Conservation (phyloP, 176 grass and related monocot species). For the Pharus latifolius region DNA sequence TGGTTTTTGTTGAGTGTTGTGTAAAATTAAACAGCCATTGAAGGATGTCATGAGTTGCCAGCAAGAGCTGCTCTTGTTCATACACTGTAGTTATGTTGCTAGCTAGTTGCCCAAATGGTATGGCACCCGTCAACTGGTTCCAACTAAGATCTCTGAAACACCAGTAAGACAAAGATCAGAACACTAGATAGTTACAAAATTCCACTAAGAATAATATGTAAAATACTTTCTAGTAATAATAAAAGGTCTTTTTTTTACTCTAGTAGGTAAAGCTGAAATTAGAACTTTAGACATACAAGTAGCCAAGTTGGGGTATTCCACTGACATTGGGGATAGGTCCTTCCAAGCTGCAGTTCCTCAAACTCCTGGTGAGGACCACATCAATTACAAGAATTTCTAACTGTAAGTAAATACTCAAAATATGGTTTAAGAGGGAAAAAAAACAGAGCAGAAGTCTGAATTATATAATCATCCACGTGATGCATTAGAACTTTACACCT, state of each 20-base stretch:
- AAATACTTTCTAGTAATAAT: not conserved
- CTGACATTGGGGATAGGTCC: slow-evolving; percentile 54
- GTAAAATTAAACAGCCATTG: slow-evolving; percentile 3
- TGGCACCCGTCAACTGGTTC: slow-evolving; percentile 53
- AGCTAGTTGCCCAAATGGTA: slow-evolving; percentile 38
- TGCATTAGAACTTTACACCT: not conserved
- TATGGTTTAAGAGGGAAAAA: not conserved
- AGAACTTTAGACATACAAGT: slow-evolving; percentile 42
- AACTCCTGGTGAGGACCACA: slow-evolving; percentile 45
- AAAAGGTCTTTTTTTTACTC: not conserved
- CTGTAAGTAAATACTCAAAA: not conserved
- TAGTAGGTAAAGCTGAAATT: not conserved
- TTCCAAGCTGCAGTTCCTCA: slow-evolving; percentile 75
- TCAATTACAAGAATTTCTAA: slow-evolving; percentile 5
- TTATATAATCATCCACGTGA: not conserved
- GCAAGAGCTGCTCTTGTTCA: not conserved
- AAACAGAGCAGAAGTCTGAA: not conserved
- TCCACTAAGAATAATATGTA: not conserved
- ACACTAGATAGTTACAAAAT: not conserved
- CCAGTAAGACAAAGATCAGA: slow-evolving; percentile 8
- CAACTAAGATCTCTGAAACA: slow-evolving; percentile 71
- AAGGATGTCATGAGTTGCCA: not conserved
- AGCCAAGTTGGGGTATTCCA: slow-evolving; percentile 49
- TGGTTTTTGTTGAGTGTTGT: not conserved
- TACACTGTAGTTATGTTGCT: slow-evolving; percentile 75